Conservation (phyloP, 2,329 filamentous ascomycete species). For the Sphaerostilbella broomeana region DNA sequence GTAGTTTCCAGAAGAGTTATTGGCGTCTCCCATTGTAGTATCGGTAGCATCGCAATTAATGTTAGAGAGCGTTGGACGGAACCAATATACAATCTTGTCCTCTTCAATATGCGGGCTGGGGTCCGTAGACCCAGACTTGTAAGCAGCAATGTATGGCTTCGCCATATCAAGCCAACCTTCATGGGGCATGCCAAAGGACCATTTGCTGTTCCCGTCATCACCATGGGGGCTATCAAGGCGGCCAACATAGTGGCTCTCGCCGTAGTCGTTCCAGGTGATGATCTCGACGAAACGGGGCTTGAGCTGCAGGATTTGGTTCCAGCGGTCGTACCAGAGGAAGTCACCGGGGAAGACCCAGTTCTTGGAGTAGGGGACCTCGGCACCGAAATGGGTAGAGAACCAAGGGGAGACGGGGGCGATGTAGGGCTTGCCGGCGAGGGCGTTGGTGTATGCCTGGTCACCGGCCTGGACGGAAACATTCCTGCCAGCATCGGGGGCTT, state of each 20-base stretch:
- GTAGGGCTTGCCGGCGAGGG: conserved; percentile 37
- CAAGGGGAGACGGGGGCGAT: conserved; percentile 37
- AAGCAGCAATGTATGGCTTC: conserved; percentile 44
- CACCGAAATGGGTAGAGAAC: conserved; percentile 46
- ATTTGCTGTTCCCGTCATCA: conserved; percentile 41
- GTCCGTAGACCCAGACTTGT: conserved; percentile 34
- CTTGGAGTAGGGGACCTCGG: conserved; percentile 23
- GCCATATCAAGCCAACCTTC: conserved; percentile 45
- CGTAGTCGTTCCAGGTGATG: conserved; percentile 43
- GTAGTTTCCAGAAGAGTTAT: conserved; percentile 41
- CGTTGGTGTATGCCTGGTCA: conserved; percentile 28
- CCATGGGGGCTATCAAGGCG: conserved; percentile 39
- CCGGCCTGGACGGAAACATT: conserved; percentile 36
- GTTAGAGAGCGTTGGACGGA: conserved; percentile 37
- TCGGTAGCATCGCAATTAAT: conserved; percentile 43
- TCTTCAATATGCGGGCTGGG: conserved; percentile 33
- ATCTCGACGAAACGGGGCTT: conserved; percentile 42
- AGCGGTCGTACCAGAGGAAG: conserved; percentile 52
- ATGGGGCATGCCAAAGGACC: conserved; percentile 42
- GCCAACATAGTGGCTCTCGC: conserved; percentile 49
- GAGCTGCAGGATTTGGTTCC: conserved; percentile 41
- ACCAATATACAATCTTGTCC: conserved; percentile 47
- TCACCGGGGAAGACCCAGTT: conserved; percentile 55
- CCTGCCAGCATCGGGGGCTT: conserved; percentile 36
- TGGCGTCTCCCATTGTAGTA: conserved; percentile 36